Conservation (phyloP, 495 filamentous ascomycete genomes). For the Recurvomyces mirabilis region DNA sequence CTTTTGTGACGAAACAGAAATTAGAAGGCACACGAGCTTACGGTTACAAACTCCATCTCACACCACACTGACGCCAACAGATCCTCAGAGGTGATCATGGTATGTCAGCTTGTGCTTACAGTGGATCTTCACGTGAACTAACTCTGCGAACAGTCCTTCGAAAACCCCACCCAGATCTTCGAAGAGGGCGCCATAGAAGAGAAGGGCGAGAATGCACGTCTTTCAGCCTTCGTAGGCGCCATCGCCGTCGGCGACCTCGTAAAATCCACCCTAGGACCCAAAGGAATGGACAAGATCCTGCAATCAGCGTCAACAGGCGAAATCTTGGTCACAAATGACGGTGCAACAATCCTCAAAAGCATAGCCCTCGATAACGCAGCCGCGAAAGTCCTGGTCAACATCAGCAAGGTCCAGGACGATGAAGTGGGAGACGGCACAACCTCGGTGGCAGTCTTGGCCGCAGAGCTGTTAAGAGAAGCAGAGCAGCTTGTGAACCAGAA, state of each 20-base stretch:
- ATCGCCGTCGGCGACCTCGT: slow-evolving; percentile 95
- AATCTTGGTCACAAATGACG: slow-evolving; percentile 97
- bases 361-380: slow-evolving; percentile 99
- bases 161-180: slow-evolving; percentile 95
- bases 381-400: slow-evolving; percentile 94
- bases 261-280: slow-evolving; percentile 92
- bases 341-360: slow-evolving; percentile 92
- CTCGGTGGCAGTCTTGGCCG: slow-evolving; percentile 82
- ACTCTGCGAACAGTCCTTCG: no score
- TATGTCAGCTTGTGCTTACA: neutral
- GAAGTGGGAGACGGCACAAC: slow-evolving; percentile 96
- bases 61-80: no score
- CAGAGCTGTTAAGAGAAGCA: slow-evolving; percentile 88
- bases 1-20: no score
- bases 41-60: no score
- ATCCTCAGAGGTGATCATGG: neutral
- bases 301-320: slow-evolving; percentile 97
- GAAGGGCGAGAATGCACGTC: slow-evolving; percentile 98
- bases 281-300: slow-evolving; percentile 99
- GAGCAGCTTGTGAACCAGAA: slow-evolving; percentile 95
- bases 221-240: slow-evolving; percentile 64
- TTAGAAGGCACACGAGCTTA: no score
- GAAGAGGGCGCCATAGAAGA: slow-evolving; percentile 88
- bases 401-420: slow-evolving; percentile 98
- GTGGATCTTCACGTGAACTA: neutral